These are phyloP conservation scores for Pulveroboletus ravenelii DNA, from an alignment of 768 basidiomycete species.

Conservation along the genomic window DNA sequence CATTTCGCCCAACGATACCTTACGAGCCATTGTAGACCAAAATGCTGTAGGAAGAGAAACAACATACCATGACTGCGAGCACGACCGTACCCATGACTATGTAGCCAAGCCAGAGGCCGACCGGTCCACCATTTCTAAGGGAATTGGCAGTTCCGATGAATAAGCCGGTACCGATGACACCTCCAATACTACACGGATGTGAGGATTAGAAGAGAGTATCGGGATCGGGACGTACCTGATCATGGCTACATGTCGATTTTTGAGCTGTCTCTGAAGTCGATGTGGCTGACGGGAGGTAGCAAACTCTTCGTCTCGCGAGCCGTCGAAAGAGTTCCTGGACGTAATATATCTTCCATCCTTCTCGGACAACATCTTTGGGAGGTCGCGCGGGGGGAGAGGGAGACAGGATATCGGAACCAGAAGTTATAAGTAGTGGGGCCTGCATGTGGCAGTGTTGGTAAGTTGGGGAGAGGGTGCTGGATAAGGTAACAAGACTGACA, in stretches of 20 bases:
- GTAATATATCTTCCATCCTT: constrained; percentile 9
- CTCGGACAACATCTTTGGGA: constrained; percentile 14
- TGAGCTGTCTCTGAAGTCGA: constrained; percentile 54
- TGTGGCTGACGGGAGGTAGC: background rate
- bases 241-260: constrained; percentile 80
- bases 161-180: constrained; percentile 55
- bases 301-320: constrained; percentile 24
- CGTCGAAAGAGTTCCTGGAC: constrained; percentile 6
- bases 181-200: constrained; percentile 47
- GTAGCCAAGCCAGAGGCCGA: constrained; percentile 74
- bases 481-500: background rate
- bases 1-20: constrained; percentile 61
- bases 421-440: background rate
- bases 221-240: constrained; percentile 47
- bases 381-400: background rate
- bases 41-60: no score
- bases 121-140: constrained; percentile 56
- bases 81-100: constrained; percentile 60
- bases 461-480: background rate
- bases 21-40: background rate
- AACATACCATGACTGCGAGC: constrained; percentile 62
- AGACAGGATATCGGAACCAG: background rate
- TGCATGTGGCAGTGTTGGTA: constrained; percentile 1
- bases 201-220: background rate
- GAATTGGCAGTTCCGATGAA: constrained; percentile 63